Evolutionary conservation across 202 grass and related monocot species (phyloP), one percentile per base, ranked within the genome.

Genomic region (Panicum virgatum): DNA sequence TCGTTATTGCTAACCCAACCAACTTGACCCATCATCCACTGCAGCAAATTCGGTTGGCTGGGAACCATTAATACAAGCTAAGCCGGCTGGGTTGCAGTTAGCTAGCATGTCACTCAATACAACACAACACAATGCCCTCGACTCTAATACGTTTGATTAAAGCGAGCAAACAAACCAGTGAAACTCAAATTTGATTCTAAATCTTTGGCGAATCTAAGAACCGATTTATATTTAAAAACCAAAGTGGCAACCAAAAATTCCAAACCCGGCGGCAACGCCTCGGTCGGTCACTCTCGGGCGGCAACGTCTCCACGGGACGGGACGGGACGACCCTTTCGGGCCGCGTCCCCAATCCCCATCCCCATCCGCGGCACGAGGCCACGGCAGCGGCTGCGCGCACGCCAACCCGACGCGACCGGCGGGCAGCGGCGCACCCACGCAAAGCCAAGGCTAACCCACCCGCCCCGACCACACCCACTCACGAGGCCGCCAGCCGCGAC

Each of bases 341-440:
- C n/a, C 0, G 6, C 45, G 44, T 38, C n/a, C 5, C 54, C 54
- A 0, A 50, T 52, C 20, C 12, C 57, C n/a, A n/a, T n/a, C n/a
- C n/a, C n/a, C 68, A 25, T 80, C 51, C 42, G 62, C 66, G 34
- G 11, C 18, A 22, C 10, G 26, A 51, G 27, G 59, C 61, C 32
- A 36, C 46, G 34, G 30, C 32, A 34, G 32, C 32, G 32, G 3
- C 27, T 25, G 63, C 47, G 32, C n/a, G 47, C 62, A 37, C 18
- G 62, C 82, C 82, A 71, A 76, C 71, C 81, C 70, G 56, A 78
- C 53, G 71, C 62, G 46, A 44, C 67, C 57, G 83, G 67, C 83
- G 25, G 83, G 70, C 81, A 54, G 60, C 76, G 76, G 81, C 73
- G 66, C 82, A 76, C 76, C 69, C 62, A 62, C 32, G 78, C 78